Evolutionary conservation across 345 rosid genomes (phyloP).

Genomic region (Cardiospermum halicacabum): DNA sequence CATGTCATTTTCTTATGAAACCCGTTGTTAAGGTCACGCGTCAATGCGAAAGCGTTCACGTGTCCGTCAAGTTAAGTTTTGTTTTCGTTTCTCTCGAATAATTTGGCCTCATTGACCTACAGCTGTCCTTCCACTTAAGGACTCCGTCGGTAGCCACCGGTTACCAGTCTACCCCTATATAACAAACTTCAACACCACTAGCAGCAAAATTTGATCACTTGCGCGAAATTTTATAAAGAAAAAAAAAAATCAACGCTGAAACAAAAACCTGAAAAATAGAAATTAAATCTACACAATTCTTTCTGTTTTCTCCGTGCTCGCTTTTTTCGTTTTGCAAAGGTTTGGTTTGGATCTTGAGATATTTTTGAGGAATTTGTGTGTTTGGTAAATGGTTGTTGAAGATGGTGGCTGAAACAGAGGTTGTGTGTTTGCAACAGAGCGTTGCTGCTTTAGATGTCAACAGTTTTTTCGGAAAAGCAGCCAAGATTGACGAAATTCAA

Average conservation of each 20-base stretch:
- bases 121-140: slow-evolving; percentile 25
- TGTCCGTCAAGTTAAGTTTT: slow-evolving; percentile 22
- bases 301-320: not conserved
- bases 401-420: slow-evolving; percentile 68
- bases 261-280: not conserved
- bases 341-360: slow-evolving; percentile 3
- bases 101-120: slow-evolving; percentile 22
- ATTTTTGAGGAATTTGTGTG: not conserved
- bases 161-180: slow-evolving; percentile 24
- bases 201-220: slow-evolving; percentile 10
- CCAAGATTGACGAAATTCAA: slow-evolving; percentile 26
- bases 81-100: slow-evolving; percentile 5
- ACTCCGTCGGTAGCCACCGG: slow-evolving; percentile 29
- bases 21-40: slow-evolving; percentile 24
- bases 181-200: slow-evolving; percentile 4
- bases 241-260: not conserved
- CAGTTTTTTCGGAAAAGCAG: slow-evolving; percentile 26
- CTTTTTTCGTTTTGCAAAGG: no score
- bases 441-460: slow-evolving; percentile 45
- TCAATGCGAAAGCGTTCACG: slow-evolving; percentile 24
- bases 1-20: slow-evolving; percentile 9
- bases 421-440: slow-evolving; percentile 43
- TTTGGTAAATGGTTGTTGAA: slow-evolving; percentile 18
- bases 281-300: not conserved
- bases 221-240: slow-evolving; percentile 2